Evolutionary conservation across 495 filamentous ascomycete species (phyloP).

Genomic region (Pyrenula massariospora): DNA sequence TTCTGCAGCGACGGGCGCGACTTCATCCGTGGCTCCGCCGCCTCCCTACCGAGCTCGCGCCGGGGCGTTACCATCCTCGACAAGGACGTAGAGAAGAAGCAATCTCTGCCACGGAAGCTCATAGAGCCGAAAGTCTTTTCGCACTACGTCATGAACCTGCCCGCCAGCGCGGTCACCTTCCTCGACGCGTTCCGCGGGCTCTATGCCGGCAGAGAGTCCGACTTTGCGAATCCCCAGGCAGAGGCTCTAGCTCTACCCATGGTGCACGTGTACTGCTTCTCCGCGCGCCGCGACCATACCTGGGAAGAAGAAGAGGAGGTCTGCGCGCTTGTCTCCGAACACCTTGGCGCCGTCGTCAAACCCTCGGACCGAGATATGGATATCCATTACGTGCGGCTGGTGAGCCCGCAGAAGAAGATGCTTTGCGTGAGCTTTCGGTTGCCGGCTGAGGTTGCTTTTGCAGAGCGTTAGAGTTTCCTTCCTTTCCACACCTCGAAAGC

Average conservation of each 20-base stretch:
- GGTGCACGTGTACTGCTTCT: conserved; percentile 89
- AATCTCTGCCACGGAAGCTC: conserved; percentile 15
- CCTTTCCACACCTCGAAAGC: too few species aligned
- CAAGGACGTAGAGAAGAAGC: conserved; percentile 12
- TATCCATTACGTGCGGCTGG: conserved; percentile 71
- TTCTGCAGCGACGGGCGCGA: conserved; percentile 68
- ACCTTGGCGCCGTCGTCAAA: conserved; percentile 49
- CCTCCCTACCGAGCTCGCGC: conserved; percentile 40
- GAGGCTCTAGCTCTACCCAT: conserved; percentile 67
- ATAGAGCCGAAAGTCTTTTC: conserved; percentile 54
- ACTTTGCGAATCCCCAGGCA: conserved; percentile 40
- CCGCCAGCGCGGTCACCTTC: conserved; percentile 76
- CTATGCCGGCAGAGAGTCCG: conserved; percentile 53
- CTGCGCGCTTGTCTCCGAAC: conserved; percentile 52
- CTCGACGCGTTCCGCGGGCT: conserved; percentile 74
- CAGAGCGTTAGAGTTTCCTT: too few species aligned
- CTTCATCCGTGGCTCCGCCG: conserved; percentile 64
- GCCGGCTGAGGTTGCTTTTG: conserved; percentile 70
- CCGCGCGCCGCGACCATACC: conserved; percentile 60
- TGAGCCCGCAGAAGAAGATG: conserved; percentile 90
- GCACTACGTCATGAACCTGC: conserved; percentile 97
- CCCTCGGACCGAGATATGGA: conserved; percentile 44
- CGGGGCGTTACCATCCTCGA: conserved; percentile 29
- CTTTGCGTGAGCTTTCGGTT: conserved; percentile 89
- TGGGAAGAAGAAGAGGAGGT: conserved; percentile 47